phyloP scores from a whole-genome alignment of 441 rosid genomes.

The Pelargonium myrrhifolium region DNA sequence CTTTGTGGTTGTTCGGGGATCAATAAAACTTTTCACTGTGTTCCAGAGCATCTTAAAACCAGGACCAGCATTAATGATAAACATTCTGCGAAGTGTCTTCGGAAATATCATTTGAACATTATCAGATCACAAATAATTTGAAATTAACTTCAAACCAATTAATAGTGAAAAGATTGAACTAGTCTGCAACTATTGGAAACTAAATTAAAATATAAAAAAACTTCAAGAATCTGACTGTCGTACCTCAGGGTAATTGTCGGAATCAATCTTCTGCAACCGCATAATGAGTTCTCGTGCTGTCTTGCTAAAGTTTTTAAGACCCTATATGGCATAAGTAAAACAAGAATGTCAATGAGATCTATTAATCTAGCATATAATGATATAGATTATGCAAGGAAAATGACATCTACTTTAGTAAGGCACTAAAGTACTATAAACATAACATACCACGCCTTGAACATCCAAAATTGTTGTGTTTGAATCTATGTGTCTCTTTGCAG shows the following conservation, averaged over 20 bases:
- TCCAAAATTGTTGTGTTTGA: slow-evolving; percentile 92
- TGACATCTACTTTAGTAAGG: neutral
- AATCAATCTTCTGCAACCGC: slow-evolving; percentile 84
- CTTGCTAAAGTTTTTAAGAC: slow-evolving; percentile 82
- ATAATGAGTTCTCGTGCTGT: slow-evolving; percentile 85
- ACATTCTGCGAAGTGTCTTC: slow-evolving; percentile 94
- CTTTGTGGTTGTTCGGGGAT: slow-evolving; percentile 94
- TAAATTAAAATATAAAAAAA: neutral
- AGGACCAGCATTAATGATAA: slow-evolving; percentile 94
- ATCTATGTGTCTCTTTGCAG: slow-evolving; percentile 93
- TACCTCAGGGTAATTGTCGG: slow-evolving; percentile 98
- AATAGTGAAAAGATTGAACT: neutral
- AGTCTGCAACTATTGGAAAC: slow-evolving; percentile 1
- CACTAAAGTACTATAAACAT: neutral
- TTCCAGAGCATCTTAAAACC: slow-evolving; percentile 95
- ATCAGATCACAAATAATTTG: slow-evolving; percentile 8
- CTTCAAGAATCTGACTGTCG: neutral
- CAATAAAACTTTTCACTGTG: slow-evolving; percentile 81
- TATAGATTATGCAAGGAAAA: neutral
- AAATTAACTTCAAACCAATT: neutral
- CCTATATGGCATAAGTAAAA: slow-evolving; percentile 33
- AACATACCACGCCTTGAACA: slow-evolving; percentile 92
- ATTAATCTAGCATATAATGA: neutral
- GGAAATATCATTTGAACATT: slow-evolving; percentile 15
- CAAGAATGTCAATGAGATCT: neutral